Conservation (phyloP, 2,329 filamentous ascomycete species). For the Davidsoniella virescens region DNA sequence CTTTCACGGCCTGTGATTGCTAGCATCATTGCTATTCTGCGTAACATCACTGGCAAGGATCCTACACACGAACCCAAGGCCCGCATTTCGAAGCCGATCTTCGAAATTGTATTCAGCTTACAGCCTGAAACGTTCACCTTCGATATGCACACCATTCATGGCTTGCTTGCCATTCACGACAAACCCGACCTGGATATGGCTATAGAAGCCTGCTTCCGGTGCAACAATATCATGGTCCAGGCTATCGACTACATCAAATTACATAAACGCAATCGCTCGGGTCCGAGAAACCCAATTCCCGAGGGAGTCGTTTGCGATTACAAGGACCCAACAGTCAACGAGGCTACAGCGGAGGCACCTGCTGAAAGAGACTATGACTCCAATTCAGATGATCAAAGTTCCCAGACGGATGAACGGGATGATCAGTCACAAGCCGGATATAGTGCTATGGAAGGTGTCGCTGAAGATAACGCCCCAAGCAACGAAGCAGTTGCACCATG, state of each 20-base stretch:
- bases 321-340: conserved; percentile 16
- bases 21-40: conserved; percentile 6
- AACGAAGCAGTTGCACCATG: conserved; percentile 8
- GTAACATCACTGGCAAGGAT: conserved; percentile 4
- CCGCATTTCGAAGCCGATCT: conserved; percentile 1
- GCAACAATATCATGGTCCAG: conserved; percentile 45
- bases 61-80: background rate
- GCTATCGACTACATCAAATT: conserved; percentile 63
- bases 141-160: conserved; percentile 22
- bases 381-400: conserved; percentile 12
- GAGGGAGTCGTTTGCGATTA: conserved; percentile 10
- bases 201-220: conserved; percentile 67
- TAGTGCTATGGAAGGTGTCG: conserved; percentile 15
- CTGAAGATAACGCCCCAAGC: conserved; percentile 16
- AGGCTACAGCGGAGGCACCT: conserved; percentile 13
- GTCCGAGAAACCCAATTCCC: conserved; percentile 52
- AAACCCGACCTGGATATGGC: conserved; percentile 30
- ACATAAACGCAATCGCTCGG: conserved; percentile 38
- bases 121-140: conserved; percentile 10
- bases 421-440: conserved; percentile 6
- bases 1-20: conserved; percentile 29
- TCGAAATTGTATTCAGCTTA: background rate
- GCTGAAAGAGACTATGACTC: conserved; percentile 14
- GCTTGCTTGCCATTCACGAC: conserved; percentile 22
- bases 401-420: conserved; percentile 12